Base-by-base conservation (phyloP, 2,329 filamentous ascomycete species). In the Exophiala calicioides region DNA sequence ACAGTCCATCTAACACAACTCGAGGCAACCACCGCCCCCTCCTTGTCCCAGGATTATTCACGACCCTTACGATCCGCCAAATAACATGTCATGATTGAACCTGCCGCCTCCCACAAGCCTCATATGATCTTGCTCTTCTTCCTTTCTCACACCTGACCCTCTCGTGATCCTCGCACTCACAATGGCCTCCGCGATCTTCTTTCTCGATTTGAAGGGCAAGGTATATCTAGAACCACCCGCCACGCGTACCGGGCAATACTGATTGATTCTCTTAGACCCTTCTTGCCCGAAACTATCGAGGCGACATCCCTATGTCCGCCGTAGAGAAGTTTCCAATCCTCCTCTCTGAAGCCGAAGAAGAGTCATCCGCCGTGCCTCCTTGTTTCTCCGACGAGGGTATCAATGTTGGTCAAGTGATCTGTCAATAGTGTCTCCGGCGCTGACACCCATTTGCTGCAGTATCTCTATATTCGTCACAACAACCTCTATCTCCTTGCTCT, bases 191-290 rank as follows among this genome's bases (percentile, higher is more conserved):
- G 93, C 93, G 57, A 69, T 98, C 64, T 98, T 98, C 81, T 98
- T 98, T 70, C 85, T 98, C 64, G 93, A 98, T 71, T 80, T 98
- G 60, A 98, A 98, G 89, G 93, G 93, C 88, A 98, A 98, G 86
- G 90, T 94, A 70, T 13, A 16, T 33, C 24, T 27, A 12, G 19
- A 24, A 12, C 29, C 18, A 26, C 35, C 27, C 44, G 18, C 41
- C 16, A 34, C 34, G 13, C 4, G 8, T 26, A 6, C 26, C 13
- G 12, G 24, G 33, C 19, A 42, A 5, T 7, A 19, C 9, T 46
- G 19, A 55, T 44, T 49, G 20, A 57, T 44, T 44, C 34, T 63
- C 44, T 33, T 68, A 95, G 90, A 97, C 93, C 76, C 90, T 98
- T 62, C 80, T 98, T 65, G 93, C 93, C 70, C 88, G 93, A 65